Evolutionary conservation across 1,139 yeast species (phyloP).

Genomic region (Blastobotrys buckinghamii): DNA sequence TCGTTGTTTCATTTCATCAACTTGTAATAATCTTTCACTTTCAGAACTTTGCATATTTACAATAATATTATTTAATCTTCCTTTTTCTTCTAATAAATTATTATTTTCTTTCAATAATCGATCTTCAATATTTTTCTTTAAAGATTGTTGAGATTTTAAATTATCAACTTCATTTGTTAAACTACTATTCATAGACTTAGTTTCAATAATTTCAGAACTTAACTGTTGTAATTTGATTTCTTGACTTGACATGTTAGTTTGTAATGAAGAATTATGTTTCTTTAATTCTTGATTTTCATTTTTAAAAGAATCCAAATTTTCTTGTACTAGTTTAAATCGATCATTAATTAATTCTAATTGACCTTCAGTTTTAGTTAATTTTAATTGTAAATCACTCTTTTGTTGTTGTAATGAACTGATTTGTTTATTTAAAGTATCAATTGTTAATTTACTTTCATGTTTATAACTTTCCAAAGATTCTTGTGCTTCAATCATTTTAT

Average conservation of each 20-base stretch:
- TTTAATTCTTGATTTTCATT: constrained; percentile 44
- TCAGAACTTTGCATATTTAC: constrained; percentile 56
- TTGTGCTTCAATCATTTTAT: constrained; percentile 33
- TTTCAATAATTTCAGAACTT: constrained; percentile 46
- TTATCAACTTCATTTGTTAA: constrained; percentile 44
- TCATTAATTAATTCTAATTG: constrained; percentile 43
- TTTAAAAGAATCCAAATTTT: constrained; percentile 36
- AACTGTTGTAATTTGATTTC: constrained; percentile 55
- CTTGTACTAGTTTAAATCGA: constrained; percentile 33
- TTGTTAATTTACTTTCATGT: constrained; percentile 40
- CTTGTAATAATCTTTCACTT: constrained; percentile 54
- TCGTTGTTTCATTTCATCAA: constrained; percentile 47
- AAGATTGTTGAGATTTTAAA: constrained; percentile 49
- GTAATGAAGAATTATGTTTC: constrained; percentile 43
- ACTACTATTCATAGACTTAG: constrained; percentile 37
- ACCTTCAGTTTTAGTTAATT: constrained; percentile 44
- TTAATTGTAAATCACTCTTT: constrained; percentile 43
- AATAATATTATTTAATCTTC: constrained; percentile 54
- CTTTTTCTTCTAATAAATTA: constrained; percentile 53
- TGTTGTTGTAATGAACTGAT: constrained; percentile 40
- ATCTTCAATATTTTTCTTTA: constrained; percentile 46
- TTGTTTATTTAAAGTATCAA: constrained; percentile 39
- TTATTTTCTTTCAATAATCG: constrained; percentile 52
- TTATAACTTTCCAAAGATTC: constrained; percentile 35
- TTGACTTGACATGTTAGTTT: constrained; percentile 47